These are phyloP conservation scores for Yarrowia sp. DNA, from an alignment of 805 yeast species.

Conservation along the genomic window DNA sequence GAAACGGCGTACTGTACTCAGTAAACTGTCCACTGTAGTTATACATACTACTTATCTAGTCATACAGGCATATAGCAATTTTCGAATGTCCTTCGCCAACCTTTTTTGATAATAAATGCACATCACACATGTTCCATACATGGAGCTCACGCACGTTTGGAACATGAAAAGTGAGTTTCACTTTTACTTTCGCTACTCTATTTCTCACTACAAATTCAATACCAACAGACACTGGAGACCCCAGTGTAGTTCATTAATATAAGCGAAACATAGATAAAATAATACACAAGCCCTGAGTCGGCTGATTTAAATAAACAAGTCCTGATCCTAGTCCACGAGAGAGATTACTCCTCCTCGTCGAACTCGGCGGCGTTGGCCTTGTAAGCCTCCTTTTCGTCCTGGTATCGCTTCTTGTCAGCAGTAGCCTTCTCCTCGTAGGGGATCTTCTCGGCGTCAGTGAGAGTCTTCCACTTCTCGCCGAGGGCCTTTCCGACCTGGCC, in stretches of 20 bases:
- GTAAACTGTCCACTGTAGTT: too few relatives aligned
- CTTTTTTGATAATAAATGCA: too few relatives aligned
- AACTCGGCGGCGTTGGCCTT: slow-evolving; percentile 41
- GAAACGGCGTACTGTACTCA: too few relatives aligned
- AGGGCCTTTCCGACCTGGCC: slow-evolving; percentile 91
- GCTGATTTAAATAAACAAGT: slow-evolving; percentile 15
- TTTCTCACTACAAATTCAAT: not conserved
- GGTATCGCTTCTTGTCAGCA: slow-evolving; percentile 96
- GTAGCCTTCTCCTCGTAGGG: slow-evolving; percentile 94
- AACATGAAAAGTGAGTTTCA: not conserved
- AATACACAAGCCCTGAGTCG: slow-evolving; percentile 23
- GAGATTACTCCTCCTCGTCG: slow-evolving; percentile 33
- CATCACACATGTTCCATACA: not conserved
- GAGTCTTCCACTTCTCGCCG: slow-evolving; percentile 96
- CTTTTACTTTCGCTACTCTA: not conserved
- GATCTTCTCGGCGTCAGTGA: slow-evolving; percentile 72
- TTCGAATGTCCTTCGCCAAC: too few relatives aligned
- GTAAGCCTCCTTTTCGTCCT: slow-evolving; percentile 83
- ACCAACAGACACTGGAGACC: not conserved
- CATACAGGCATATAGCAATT: too few relatives aligned
- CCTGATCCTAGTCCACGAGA: slow-evolving; percentile 13
- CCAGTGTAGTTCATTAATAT: not conserved
- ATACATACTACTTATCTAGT: too few relatives aligned
- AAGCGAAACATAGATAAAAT: slow-evolving; percentile 25
- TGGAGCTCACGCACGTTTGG: not conserved